These are phyloP conservation scores for Boletus reticulatus DNA, from an alignment of 768 basidiomycete species.

Conservation along the genomic window DNA sequence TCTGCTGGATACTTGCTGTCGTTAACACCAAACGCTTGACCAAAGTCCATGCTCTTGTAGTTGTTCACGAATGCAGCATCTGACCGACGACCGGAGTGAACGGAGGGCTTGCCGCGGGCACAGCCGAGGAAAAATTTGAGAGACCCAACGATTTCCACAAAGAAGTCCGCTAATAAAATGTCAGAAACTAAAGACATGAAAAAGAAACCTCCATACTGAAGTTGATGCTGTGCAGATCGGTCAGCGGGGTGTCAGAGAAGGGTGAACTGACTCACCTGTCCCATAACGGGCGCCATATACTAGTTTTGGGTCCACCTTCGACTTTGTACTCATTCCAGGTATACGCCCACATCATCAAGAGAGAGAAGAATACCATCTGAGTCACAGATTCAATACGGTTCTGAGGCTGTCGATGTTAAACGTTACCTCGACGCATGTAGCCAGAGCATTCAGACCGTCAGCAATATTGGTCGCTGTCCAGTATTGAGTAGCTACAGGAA, in stretches of 20 bases:
- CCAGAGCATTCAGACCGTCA: constrained; percentile 78
- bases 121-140: constrained; percentile 55
- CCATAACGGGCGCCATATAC: constrained; percentile 68
- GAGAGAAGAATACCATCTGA: constrained; percentile 82
- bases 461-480: constrained; percentile 87
- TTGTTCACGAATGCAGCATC: constrained; percentile 19
- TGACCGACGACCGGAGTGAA: constrained; percentile 15
- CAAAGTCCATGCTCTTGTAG: constrained; percentile 34
- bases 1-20: constrained; percentile 17
- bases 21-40: constrained; percentile 39
- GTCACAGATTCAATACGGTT: constrained; percentile 2
- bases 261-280: constrained; percentile 41
- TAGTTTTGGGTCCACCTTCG: constrained; percentile 44
- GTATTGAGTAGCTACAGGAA: constrained; percentile 56
- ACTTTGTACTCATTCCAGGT: constrained; percentile 63
- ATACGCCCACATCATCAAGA: constrained; percentile 85
- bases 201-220: constrained; percentile 33
- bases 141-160: constrained; percentile 60
- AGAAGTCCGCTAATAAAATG: constrained; percentile 55
- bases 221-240: constrained; percentile 38
- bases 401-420: background rate
- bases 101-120: constrained; percentile 30
- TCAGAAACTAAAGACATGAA: constrained; percentile 4
- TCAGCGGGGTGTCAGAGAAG: constrained; percentile 1
- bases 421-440: constrained; percentile 78